phyloP scores from a whole-genome alignment of 176 grass and related monocot species.

The Puya raimondii region DNA sequence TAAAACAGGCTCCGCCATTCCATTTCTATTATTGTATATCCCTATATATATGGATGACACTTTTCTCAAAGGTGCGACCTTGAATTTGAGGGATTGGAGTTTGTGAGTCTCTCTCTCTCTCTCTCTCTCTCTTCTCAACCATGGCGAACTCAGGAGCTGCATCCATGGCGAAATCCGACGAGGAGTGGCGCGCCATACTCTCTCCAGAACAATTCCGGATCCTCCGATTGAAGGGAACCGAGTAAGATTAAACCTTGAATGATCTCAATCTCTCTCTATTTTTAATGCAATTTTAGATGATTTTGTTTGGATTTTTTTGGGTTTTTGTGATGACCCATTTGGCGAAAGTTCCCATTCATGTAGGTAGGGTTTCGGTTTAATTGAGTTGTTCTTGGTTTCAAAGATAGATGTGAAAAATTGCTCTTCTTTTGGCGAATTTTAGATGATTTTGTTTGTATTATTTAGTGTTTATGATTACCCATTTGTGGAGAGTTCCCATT shows the following conservation, averaged over 20 bases:
- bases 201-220: constrained; percentile 88
- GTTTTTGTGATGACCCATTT: background rate
- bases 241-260: constrained; percentile 23
- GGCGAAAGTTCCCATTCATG: background rate
- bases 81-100: too few species aligned
- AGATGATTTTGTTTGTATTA: background rate
- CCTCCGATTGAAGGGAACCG: constrained; percentile 83
- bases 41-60: too few species aligned
- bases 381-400: background rate
- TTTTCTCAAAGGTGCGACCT: too few species aligned
- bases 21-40: too few species aligned
- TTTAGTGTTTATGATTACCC: background rate
- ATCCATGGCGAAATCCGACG: constrained; percentile 47
- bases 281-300: background rate
- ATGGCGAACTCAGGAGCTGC: constrained; percentile 28
- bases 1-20: too few species aligned
- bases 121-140: too few species aligned
- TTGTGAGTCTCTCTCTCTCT: too few species aligned
- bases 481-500: background rate
- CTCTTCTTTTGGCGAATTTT: background rate
- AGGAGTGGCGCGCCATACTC: constrained; percentile 83
- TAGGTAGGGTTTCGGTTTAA: background rate
- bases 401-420: background rate
- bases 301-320: background rate
- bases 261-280: background rate